phyloP scores from a whole-genome alignment of 768 basidiomycete species.

The Phylloporus sp. region DNA sequence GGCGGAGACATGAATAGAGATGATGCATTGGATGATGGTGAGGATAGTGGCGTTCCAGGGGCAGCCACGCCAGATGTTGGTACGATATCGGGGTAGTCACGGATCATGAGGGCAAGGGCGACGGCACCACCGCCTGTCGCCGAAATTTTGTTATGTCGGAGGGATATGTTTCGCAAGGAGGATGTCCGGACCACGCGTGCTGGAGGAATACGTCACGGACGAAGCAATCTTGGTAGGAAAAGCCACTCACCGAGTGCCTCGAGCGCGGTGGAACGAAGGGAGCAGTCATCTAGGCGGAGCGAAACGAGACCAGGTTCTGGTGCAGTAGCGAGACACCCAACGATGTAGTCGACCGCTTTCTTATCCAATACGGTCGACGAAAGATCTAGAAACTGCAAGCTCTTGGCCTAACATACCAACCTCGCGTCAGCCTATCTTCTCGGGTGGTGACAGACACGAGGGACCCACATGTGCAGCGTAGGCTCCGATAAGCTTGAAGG shows the following conservation, averaged over 20 bases:
- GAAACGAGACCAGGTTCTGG: conserved; percentile 55
- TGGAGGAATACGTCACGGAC: conserved; percentile 23
- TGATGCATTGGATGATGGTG: conserved; percentile 10
- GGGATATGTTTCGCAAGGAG: conserved; percentile 80
- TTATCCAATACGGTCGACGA: conserved; percentile 85
- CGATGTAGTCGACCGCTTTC: conserved; percentile 77
- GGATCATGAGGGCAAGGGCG: conserved; percentile 91
- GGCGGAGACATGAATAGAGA: conserved; percentile 30
- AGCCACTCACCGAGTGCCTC: conserved; percentile 70
- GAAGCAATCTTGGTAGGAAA: background rate
- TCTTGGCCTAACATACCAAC: conserved; percentile 52
- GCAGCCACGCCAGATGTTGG: conserved; percentile 17
- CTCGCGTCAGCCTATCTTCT: background rate
- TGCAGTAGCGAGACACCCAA: conserved; percentile 53
- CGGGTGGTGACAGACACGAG: background rate
- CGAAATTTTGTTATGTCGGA: conserved; percentile 85
- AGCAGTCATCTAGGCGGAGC: conserved; percentile 85
- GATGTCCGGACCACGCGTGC: conserved; percentile 83
- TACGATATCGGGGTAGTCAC: conserved; percentile 87
- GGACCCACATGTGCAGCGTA: conserved; percentile 66
- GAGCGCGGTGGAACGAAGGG: conserved; percentile 64
- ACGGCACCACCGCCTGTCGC: conserved; percentile 87
- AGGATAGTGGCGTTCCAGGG: conserved; percentile 2
- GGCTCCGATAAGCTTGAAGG: conserved; percentile 76
- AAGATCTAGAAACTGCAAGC: conserved; percentile 82